phyloP scores from a whole-genome alignment of 139 green algal genomes.

The Coccomyxa sp. region DNA sequence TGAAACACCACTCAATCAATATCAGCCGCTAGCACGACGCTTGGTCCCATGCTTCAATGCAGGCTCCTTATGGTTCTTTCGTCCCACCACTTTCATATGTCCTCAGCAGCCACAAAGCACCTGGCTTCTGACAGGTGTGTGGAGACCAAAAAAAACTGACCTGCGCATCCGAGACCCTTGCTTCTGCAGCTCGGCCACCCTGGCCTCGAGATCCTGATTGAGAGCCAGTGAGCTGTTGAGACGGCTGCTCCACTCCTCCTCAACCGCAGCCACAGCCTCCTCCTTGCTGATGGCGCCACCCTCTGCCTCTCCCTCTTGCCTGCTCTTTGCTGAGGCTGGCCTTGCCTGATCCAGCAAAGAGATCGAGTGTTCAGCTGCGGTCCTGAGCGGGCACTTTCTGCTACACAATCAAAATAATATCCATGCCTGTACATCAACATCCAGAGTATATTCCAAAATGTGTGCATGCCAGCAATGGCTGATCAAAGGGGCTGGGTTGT shows the following conservation, averaged over 20 bases:
- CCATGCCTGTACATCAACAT: not conserved
- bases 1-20: not conserved
- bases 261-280: not conserved
- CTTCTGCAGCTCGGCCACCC: conserved; percentile 2
- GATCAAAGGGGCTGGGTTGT: too few species aligned
- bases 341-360: not conserved
- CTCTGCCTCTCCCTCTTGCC: not conserved
- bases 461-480: not conserved
- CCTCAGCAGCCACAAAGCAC: not conserved
- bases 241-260: conserved; percentile 2
- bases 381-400: not conserved
- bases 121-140: not conserved
- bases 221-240: conserved; percentile 15
- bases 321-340: not conserved
- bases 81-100: not conserved
- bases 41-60: not conserved
- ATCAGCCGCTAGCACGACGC: not conserved
- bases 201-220: conserved; percentile 7
- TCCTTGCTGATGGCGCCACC: not conserved
- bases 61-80: not conserved
- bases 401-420: not conserved
- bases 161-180: not conserved
- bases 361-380: not conserved
- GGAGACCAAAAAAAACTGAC: not conserved
- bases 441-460: not conserved